phyloP scores from a whole-genome alignment of 257 asterid genomes.

The Jaltomata sinuosa region DNA sequence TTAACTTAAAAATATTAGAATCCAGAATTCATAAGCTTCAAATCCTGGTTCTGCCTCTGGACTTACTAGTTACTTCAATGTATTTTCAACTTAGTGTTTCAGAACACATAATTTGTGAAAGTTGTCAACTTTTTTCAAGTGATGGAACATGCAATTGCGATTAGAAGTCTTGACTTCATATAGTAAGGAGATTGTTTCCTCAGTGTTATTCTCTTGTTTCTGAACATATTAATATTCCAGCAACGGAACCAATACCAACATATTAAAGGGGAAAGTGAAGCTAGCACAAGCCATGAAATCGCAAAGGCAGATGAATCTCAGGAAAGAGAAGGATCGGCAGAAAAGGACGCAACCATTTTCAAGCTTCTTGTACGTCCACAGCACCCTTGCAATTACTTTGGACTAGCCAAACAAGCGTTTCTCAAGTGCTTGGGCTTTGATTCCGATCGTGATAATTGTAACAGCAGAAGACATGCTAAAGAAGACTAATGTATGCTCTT shows the following conservation, averaged over 20 bases:
- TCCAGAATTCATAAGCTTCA: too few species aligned
- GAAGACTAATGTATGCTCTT: slow-evolving; percentile 28
- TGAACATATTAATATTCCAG: not conserved
- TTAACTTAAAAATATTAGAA: too few species aligned
- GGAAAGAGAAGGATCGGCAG: slow-evolving; percentile 13
- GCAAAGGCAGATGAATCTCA: slow-evolving; percentile 11
- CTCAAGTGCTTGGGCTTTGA: slow-evolving; percentile 61
- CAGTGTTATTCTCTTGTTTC: not conserved
- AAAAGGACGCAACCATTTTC: slow-evolving; percentile 9
- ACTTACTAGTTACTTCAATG: not conserved
- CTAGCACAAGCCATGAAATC: slow-evolving; percentile 10
- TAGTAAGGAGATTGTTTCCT: not conserved
- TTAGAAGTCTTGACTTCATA: too few species aligned
- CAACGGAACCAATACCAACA: not conserved
- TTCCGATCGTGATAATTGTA: slow-evolving; percentile 18
- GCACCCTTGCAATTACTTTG: slow-evolving; percentile 58
- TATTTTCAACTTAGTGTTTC: not conserved
- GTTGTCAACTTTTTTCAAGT: not conserved
- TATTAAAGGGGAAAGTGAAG: not conserved
- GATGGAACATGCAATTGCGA: not conserved
- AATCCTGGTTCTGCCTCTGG: too few species aligned
- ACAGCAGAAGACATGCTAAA: slow-evolving; percentile 21
- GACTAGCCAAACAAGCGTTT: slow-evolving; percentile 38
- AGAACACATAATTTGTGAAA: not conserved
- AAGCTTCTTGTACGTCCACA: slow-evolving; percentile 13